A percentile compares a stretch with the other conserved stretches of the same genome.
These are phyloP conservation scores for Talaromyces sp. DNA, from an alignment of 2,329 filamentous ascomycete genomes.

Conservation along the genomic window DNA sequence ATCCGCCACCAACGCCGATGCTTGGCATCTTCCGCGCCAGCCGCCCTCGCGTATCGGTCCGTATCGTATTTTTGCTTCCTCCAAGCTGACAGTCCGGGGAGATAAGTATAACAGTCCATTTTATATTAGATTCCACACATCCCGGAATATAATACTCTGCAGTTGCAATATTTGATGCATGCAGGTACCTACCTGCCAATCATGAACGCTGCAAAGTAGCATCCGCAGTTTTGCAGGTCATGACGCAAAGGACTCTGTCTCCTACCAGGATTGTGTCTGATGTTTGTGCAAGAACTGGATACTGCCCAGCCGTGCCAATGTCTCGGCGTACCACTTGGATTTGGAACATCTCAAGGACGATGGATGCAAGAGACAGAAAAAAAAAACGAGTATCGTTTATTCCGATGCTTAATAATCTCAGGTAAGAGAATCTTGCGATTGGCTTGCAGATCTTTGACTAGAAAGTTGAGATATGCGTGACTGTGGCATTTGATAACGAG, in stretches of 20 bases:
- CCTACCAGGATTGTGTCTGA: background rate
- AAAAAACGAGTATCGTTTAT: background rate
- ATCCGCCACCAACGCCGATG: background rate
- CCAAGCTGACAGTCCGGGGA: background rate
- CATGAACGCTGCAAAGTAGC: background rate
- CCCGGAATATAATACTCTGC: background rate
- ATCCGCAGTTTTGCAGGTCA: background rate
- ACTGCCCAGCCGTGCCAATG: constrained; percentile 18
- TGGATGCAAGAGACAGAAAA: background rate
- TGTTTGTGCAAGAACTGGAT: background rate
- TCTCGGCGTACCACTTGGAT: constrained; percentile 18
- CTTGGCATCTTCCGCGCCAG: constrained; percentile 2
- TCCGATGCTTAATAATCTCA: background rate
- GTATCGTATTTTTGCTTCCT: background rate
- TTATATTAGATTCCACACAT: background rate
- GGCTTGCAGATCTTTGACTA: background rate
- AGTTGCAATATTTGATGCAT: background rate
- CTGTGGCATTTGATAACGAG: background rate
- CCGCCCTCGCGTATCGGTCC: background rate
- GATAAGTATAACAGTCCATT: background rate
- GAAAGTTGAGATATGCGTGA: background rate
- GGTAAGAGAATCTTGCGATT: constrained; percentile 3
- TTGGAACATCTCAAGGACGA: background rate
- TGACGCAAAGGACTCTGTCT: background rate
- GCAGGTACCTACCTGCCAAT: background rate